A percentile compares a stretch with the other conserved stretches of the same genome.
These are phyloP conservation scores for Lepidium campestre DNA, from an alignment of 441 rosid genomes.

Conservation along the genomic window DNA sequence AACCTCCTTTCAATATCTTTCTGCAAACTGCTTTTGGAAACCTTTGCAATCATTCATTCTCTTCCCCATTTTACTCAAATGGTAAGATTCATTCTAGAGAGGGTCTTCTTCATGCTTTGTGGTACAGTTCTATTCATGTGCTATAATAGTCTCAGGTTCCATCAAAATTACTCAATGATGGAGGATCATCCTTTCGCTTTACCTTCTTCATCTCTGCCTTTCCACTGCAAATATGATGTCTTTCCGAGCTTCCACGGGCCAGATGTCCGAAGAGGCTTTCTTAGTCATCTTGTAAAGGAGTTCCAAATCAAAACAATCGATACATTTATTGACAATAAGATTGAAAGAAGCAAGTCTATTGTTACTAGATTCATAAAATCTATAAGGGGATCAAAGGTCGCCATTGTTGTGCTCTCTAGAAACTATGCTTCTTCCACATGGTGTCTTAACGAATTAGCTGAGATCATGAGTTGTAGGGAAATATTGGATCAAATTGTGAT, in stretches of 20 bases:
- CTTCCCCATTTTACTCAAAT: background rate
- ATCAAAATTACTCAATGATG: no score
- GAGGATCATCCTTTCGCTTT: no score
- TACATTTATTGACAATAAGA: background rate
- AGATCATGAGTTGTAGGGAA: conserved; percentile 10
- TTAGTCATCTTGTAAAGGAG: background rate
- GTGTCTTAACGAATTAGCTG: conserved; percentile 24
- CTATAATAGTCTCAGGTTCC: no score
- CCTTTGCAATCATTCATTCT: background rate
- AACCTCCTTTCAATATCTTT: background rate
- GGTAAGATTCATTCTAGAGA: no score
- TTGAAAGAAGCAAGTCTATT: background rate
- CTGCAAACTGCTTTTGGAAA: background rate
- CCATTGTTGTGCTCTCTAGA: background rate
- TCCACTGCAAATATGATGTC: background rate
- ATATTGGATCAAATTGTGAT: conserved; percentile 1
- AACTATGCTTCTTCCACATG: conserved; percentile 4
- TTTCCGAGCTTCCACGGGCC: conserved; percentile 9
- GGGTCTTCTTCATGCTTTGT: no score
- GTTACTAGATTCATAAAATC: background rate
- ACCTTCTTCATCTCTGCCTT: background rate
- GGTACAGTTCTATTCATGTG: no score
- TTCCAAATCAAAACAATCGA: background rate
- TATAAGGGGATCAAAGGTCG: background rate
- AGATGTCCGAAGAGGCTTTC: conserved; percentile 8